Evolutionary conservation across 257 asterid species (phyloP), one percentile per base, ranked within the genome.

Genomic region (Phtheirospermum japonicum): DNA sequence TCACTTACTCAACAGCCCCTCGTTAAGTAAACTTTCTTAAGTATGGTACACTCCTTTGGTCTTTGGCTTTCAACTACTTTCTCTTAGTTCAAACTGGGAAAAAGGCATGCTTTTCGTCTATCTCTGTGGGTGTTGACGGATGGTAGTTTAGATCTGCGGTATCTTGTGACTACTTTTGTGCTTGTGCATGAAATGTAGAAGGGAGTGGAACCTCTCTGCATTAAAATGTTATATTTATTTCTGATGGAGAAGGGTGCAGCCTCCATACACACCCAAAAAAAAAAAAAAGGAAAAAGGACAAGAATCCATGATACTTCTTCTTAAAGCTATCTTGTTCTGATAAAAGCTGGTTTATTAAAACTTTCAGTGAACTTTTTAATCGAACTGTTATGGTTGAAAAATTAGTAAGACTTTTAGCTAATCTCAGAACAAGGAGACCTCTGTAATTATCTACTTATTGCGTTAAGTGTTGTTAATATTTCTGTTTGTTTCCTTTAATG

Each of bases 401-500:
- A 49, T 6, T 57, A 37, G 48, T 48, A 28, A 31, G 63, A 57
- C 51, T 43, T 20, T 13, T 37, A 45, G 60, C 63, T 72, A 45
- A 28, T 54, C 52, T 55, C 45, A 53, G 45, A 45, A 43, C 49
- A 48, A 56, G 26, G 17, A 23, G 34, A 59, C 55, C 14, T 55
- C 34, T 57, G 16, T 56, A 16, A 33, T 33, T 49, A 33, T 39
- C 51, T n/a, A 33, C 37, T 31, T 52, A 37, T 46, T 11, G 31
- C 13, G 34, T 57, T 52, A 50, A 54, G 8, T 51, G 16, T 34
- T 58, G 46, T 60, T 66, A 54, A 13, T 58, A 59, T 48, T 49
- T 63, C 70, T 69, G 61, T 28, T 59, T 59, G 0, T 61, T 17
- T 69, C 30, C 12, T 50, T 19, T 4, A 50, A 8, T 54, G 51